Conservation (phyloP, 1,139 yeast species). For the Zygoascus meyerae region DNA sequence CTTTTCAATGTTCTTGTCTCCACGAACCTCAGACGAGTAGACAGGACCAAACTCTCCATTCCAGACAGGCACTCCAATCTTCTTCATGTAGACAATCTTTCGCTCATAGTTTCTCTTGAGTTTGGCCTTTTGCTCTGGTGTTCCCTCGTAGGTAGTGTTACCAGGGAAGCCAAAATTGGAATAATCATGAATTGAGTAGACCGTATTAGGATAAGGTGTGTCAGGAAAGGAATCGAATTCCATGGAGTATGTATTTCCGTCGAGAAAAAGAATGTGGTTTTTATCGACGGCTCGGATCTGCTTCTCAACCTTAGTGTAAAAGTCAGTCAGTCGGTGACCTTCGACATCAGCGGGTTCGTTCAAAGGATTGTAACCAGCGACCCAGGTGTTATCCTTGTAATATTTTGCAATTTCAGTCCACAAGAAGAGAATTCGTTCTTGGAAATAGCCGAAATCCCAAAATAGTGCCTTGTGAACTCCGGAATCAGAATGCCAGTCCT, state of each 20-base stretch:
- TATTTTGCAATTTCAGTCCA: conserved; percentile 41
- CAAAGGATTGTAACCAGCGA: conserved; percentile 47
- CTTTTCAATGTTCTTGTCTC: conserved; percentile 36
- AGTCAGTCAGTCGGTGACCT: conserved; percentile 37
- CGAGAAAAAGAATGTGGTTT: conserved; percentile 42
- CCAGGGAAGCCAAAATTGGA: conserved; percentile 40
- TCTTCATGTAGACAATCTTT: conserved; percentile 40
- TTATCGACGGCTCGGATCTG: conserved; percentile 40
- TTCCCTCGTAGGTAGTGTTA: conserved; percentile 15
- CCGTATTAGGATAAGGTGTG: conserved; percentile 36
- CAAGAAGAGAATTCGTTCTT: conserved; percentile 39
- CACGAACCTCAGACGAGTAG: conserved; percentile 40
- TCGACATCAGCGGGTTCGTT: conserved; percentile 44
- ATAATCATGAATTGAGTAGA: conserved; percentile 46
- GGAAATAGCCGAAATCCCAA: conserved; percentile 44
- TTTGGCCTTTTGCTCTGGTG: conserved; percentile 30
- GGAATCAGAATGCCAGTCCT: conserved; percentile 46
- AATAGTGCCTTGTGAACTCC: conserved; percentile 41
- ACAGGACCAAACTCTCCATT: conserved; percentile 50
- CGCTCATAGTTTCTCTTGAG: conserved; percentile 37
- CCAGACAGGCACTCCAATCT: conserved; percentile 43
- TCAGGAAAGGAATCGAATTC: conserved; percentile 43
- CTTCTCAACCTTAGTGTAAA: conserved; percentile 35
- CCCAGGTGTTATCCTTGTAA: conserved; percentile 41
- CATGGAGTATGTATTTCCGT: conserved; percentile 45